These are phyloP conservation scores for Oenanthe sinensis DNA, from an alignment of 129 eudicot genomes.

Conservation along the genomic window DNA sequence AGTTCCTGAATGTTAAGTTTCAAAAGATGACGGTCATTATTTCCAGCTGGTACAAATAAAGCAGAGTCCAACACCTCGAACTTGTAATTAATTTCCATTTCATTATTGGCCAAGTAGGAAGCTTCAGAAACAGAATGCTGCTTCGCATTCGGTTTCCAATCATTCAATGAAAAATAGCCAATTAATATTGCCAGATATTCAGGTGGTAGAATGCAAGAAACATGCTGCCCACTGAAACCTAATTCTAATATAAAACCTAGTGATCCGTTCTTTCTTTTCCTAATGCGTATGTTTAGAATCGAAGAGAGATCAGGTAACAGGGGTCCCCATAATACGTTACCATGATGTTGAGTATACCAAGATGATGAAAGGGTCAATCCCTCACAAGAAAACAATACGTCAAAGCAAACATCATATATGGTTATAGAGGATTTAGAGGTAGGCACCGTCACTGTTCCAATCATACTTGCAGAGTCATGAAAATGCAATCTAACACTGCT, in stretches of 20 bases:
- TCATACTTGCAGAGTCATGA: constrained; percentile 67
- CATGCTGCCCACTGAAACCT: constrained; percentile 64
- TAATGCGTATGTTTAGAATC: constrained; percentile 50
- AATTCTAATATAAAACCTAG: constrained; percentile 32
- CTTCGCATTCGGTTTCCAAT: constrained; percentile 41
- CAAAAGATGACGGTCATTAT: constrained; percentile 36
- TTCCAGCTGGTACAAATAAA: constrained; percentile 47
- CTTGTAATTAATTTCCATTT: constrained; percentile 26
- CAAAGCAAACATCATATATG: constrained; percentile 35
- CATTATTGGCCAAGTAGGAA: constrained; percentile 8
- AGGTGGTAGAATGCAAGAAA: constrained; percentile 71
- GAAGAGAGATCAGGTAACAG: constrained; percentile 44
- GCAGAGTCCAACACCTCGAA: constrained; percentile 73
- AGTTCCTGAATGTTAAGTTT: constrained; percentile 56
- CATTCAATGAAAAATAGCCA: constrained; percentile 82
- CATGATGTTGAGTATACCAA: constrained; percentile 46
- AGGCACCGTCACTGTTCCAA: constrained; percentile 53
- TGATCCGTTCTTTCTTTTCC: constrained; percentile 29
- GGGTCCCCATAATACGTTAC: constrained; percentile 75
- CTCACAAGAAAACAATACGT: constrained; percentile 54
- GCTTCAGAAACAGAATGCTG: constrained; percentile 17
- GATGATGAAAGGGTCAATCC: constrained; percentile 59
- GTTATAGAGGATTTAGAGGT: constrained; percentile 38
- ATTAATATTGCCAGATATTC: constrained; percentile 68
- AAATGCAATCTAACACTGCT: constrained; percentile 50